Evolutionary conservation across 345 rosid genomes (phyloP).

Genomic region (Populus alba): DNA sequence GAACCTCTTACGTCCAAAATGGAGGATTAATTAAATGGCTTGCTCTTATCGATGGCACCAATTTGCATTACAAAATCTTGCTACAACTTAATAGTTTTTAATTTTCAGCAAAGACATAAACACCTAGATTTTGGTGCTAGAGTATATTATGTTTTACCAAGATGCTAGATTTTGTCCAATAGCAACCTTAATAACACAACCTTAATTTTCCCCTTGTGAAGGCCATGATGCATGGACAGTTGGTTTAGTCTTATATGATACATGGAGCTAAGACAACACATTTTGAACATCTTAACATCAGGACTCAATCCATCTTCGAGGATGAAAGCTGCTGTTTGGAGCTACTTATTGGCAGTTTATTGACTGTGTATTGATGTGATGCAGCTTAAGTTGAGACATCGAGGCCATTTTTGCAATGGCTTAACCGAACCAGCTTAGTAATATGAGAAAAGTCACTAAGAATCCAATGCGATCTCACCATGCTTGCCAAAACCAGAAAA

Average conservation of each 20-base stretch:
- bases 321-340: neutral
- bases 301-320: neutral
- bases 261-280: neutral
- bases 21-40: neutral
- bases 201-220: neutral
- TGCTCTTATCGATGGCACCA: neutral
- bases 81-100: neutral
- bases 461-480: neutral
- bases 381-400: neutral
- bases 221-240: neutral
- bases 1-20: neutral
- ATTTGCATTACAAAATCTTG: neutral
- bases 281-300: neutral
- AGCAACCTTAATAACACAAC: neutral
- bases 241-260: neutral
- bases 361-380: neutral
- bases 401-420: neutral
- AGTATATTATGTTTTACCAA: constrained; percentile 2
- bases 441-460: neutral
- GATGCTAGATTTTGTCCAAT: constrained; percentile 31
- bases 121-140: too few relatives aligned
- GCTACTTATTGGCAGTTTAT: too few relatives aligned
- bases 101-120: neutral
- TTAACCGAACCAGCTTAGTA: neutral
- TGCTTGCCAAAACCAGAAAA: neutral